Evolutionary conservation across 805 yeast genomes (phyloP).

Genomic region (Candida saitoana): DNA sequence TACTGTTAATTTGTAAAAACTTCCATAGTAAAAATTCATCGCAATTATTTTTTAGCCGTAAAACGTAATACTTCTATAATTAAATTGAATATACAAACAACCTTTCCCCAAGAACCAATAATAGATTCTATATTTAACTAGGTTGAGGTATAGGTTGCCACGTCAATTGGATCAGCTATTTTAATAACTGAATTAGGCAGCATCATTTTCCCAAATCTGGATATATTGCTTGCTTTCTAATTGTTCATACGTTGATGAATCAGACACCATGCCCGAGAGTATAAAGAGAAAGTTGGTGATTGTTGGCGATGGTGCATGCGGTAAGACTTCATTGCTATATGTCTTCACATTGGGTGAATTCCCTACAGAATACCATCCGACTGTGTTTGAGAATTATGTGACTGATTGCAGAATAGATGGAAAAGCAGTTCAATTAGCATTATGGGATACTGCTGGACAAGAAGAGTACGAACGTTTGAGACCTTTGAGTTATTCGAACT

Average conservation of each 20-base stretch:
- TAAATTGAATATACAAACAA: not conserved
- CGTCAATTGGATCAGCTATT: not conserved
- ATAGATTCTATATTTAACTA: not conserved
- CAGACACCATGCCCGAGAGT: conserved; percentile 18
- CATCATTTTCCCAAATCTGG: not conserved
- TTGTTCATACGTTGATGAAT: no score
- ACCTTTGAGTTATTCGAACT: conserved; percentile 83
- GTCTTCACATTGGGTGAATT: conserved; percentile 91
- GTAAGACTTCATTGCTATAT: conserved; percentile 84
- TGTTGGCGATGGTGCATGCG: conserved; percentile 95
- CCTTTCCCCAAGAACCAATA: not conserved
- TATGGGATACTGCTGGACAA: conserved; percentile 98
- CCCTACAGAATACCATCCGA: conserved; percentile 89
- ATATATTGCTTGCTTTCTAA: not conserved
- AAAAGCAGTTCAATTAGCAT: conserved; percentile 78
- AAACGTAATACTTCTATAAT: not conserved
- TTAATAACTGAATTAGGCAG: not conserved
- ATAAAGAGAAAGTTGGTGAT: conserved; percentile 69
- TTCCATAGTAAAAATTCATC: no score
- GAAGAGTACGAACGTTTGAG: conserved; percentile 90
- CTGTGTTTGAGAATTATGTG: conserved; percentile 91
- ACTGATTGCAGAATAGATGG: conserved; percentile 94
- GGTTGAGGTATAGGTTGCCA: not conserved
- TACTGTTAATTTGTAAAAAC: not conserved
- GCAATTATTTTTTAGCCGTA: no score